A percentile compares a stretch with the other conserved stretches of the same genome.
phyloP scores from a whole-genome alignment of 345 rosid species.

The Heritiera fomes region DNA sequence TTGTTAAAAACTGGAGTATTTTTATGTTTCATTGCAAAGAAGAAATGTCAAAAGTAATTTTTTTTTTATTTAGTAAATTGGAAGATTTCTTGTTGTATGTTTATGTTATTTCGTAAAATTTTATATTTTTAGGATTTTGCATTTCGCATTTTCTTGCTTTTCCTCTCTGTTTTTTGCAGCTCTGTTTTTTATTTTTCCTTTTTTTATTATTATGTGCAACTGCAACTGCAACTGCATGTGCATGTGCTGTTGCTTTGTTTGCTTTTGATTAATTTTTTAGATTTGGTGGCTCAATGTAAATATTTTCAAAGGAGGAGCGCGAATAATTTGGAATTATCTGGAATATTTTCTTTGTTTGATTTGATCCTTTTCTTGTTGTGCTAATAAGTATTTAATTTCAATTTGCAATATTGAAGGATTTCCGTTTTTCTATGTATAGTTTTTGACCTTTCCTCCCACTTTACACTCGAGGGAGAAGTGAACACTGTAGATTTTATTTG shows the following conservation, averaged over 20 bases:
- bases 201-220: too few species aligned
- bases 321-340: neutral
- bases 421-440: neutral
- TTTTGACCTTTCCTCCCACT: neutral
- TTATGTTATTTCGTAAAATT: neutral
- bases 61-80: slow-evolving; percentile 4
- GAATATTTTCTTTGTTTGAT: neutral
- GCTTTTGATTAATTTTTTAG: neutral
- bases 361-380: neutral
- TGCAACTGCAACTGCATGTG: neutral
- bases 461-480: neutral
- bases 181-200: neutral
- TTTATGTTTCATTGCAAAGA: neutral
- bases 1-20: neutral
- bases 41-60: neutral
- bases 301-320: neutral
- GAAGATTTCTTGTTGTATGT: neutral
- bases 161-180: neutral
- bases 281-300: neutral
- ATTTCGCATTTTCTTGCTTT: neutral
- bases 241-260: neutral
- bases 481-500: neutral
- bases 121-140: neutral
- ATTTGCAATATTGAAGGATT: neutral
- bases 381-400: neutral